Evolutionary conservation across 805 yeast species (phyloP).

Genomic region (Cyberlindnera euphorbiiphila): DNA sequence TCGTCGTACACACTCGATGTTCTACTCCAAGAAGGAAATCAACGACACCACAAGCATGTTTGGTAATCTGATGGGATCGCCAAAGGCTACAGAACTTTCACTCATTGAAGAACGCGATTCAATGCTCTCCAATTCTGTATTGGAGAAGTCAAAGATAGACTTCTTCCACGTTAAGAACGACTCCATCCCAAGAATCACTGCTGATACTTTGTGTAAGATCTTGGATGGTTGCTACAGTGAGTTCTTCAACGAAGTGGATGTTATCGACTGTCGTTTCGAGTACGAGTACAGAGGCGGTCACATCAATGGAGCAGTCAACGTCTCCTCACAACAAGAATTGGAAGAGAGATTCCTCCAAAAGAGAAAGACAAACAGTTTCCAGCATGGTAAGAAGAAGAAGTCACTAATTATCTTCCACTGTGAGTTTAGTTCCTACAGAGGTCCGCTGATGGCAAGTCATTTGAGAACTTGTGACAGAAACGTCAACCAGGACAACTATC

Average conservation of each 20-base stretch:
- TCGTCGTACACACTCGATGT: conserved; percentile 68
- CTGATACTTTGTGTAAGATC: conserved; percentile 51
- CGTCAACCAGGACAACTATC: conserved; percentile 70
- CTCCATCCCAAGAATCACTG: conserved; percentile 66
- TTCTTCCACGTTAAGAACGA: conserved; percentile 49
- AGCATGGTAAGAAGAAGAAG: conserved; percentile 25
- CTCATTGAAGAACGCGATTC: conserved; percentile 15
- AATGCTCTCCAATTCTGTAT: conserved; percentile 13
- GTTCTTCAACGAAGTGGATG: conserved; percentile 39
- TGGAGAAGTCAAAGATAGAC: conserved; percentile 34
- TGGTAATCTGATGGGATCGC: conserved; percentile 26
- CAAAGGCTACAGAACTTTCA: conserved; percentile 8
- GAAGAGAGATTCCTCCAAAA: conserved; percentile 48
- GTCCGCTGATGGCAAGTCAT: conserved; percentile 91
- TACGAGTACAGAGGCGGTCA: conserved; percentile 95
- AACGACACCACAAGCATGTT: conserved; percentile 34
- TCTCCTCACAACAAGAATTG: conserved; percentile 64
- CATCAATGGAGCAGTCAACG: conserved; percentile 75
- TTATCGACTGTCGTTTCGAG: conserved; percentile 88
- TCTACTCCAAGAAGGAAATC: conserved; percentile 50
- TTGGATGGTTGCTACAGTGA: conserved; percentile 50
- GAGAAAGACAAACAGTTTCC: conserved; percentile 15
- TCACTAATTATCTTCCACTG: conserved; percentile 82
- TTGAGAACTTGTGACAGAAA: conserved; percentile 80
- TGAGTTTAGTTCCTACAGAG: conserved; percentile 88